Percentiles rank a stretch among this genome's conserved stretches.
phyloP scores from a whole-genome alignment of 2,329 filamentous ascomycete species.

The Diaporthe humulicola region DNA sequence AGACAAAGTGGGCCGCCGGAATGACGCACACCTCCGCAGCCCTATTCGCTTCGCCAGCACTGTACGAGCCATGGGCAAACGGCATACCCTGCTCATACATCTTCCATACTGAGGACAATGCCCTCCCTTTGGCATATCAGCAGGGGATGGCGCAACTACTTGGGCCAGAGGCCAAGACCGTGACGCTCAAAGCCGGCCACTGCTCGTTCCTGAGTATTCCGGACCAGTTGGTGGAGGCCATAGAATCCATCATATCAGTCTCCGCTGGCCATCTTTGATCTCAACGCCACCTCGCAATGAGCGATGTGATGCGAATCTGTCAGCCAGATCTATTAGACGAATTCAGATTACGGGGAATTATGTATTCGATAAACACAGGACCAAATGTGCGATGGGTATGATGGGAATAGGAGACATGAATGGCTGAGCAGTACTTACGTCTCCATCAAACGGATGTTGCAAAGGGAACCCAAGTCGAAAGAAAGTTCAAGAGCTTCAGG shows the following conservation, averaged over 20 bases:
- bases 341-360: background rate
- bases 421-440: too few species aligned
- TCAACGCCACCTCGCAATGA: background rate
- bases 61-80: slow-evolving; percentile 40
- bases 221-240: slow-evolving; percentile 30
- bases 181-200: slow-evolving; percentile 38
- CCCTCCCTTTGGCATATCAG: slow-evolving; percentile 37
- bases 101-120: slow-evolving; percentile 37
- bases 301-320: background rate
- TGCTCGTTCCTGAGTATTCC: slow-evolving; percentile 40
- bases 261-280: background rate
- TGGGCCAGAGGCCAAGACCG: slow-evolving; percentile 14
- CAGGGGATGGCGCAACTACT: slow-evolving; percentile 40
- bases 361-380: background rate
- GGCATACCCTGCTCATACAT: slow-evolving; percentile 41
- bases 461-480: background rate
- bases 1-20: slow-evolving; percentile 34
- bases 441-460: too few species aligned
- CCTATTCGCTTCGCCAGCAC: slow-evolving; percentile 34
- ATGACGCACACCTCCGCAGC: slow-evolving; percentile 39
- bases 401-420: too few species aligned
- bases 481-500: background rate
- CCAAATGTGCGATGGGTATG: too few species aligned
- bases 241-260: background rate
- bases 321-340: background rate